These are phyloP conservation scores for Backusella circina DNA, from an alignment of 192 early-diverging fungal species.

Conservation along the genomic window DNA sequence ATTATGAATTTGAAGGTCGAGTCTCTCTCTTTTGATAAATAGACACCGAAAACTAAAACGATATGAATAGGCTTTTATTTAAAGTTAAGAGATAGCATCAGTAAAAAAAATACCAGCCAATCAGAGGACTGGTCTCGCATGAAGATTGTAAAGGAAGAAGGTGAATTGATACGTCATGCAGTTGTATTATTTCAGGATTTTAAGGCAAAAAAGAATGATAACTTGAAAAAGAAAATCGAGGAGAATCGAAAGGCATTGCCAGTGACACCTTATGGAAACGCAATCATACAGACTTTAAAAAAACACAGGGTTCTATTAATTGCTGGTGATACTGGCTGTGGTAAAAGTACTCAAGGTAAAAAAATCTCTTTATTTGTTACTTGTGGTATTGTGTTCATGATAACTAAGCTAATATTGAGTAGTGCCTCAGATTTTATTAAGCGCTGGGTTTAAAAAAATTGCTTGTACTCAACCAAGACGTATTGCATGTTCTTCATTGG, in stretches of 20 bases:
- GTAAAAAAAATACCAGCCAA: background rate
- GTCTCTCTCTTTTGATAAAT: background rate
- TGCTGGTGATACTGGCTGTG: constrained; percentile 71
- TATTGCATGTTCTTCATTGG: constrained; percentile 63
- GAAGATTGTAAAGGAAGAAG: constrained; percentile 7
- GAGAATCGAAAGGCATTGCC: constrained; percentile 57
- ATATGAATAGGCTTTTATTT: constrained; percentile 16
- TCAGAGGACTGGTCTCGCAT: background rate
- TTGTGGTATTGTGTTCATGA: too few species aligned
- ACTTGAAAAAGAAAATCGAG: constrained; percentile 40
- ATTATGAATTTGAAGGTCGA: constrained; percentile 38
- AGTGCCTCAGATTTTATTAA: constrained; percentile 85
- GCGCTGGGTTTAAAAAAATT: constrained; percentile 65
- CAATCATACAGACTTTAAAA: constrained; percentile 55
- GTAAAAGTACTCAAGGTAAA: constrained; percentile 57
- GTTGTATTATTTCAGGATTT: constrained; percentile 52
- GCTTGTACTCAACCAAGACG: constrained; percentile 91
- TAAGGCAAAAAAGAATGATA: constrained; percentile 36
- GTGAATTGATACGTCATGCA: constrained; percentile 35
- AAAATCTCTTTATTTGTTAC: too few species aligned
- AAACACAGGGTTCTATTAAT: constrained; percentile 60
- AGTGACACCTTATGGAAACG: constrained; percentile 56
- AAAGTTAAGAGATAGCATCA: constrained; percentile 13
- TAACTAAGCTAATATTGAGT: background rate
- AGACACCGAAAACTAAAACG: background rate